phyloP scores from a whole-genome alignment of 1,284 basidiomycete species.

The Cryptococcus sp. region DNA sequence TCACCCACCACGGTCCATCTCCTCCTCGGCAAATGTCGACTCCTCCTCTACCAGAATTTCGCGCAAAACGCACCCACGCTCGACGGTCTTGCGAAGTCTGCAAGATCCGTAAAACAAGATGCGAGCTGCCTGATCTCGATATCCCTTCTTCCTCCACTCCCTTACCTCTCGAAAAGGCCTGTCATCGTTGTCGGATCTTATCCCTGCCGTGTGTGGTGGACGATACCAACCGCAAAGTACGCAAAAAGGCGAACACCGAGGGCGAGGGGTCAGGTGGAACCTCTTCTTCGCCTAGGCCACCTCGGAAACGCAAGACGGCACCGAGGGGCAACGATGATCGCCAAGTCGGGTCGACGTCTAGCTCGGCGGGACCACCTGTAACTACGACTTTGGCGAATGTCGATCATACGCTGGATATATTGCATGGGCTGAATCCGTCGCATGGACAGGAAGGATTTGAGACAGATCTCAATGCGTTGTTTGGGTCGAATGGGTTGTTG shows the following conservation, averaged over 20 bases:
- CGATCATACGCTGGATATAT: constrained; percentile 29
- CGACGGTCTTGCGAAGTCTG: constrained; percentile 41
- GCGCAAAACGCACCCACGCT: constrained; percentile 41
- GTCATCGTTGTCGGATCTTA: constrained; percentile 40
- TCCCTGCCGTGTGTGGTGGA: constrained; percentile 40
- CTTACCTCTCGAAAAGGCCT: constrained; percentile 33
- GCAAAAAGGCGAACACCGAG: constrained; percentile 6
- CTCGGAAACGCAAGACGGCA: not conserved
- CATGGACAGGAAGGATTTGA: too few relatives aligned
- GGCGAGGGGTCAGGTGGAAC: too few relatives aligned
- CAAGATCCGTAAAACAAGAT: constrained; percentile 42
- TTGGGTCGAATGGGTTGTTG: too few relatives aligned
- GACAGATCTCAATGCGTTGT: too few relatives aligned
- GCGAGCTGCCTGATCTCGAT: constrained; percentile 42
- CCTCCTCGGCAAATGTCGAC: too few relatives aligned
- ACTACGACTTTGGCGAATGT: not conserved
- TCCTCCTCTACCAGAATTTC: constrained; percentile 2
- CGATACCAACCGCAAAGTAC: constrained; percentile 26
- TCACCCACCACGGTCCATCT: not conserved
- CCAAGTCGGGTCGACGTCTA: too few relatives aligned
- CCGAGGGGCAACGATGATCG: too few relatives aligned
- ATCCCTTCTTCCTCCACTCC: constrained; percentile 29
- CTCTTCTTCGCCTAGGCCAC: too few relatives aligned
- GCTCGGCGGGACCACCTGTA: not conserved
- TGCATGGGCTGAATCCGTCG: constrained; percentile 18